Base-by-base conservation (phyloP, 2,329 filamentous ascomycete species). In the Mariannaea elegans region DNA sequence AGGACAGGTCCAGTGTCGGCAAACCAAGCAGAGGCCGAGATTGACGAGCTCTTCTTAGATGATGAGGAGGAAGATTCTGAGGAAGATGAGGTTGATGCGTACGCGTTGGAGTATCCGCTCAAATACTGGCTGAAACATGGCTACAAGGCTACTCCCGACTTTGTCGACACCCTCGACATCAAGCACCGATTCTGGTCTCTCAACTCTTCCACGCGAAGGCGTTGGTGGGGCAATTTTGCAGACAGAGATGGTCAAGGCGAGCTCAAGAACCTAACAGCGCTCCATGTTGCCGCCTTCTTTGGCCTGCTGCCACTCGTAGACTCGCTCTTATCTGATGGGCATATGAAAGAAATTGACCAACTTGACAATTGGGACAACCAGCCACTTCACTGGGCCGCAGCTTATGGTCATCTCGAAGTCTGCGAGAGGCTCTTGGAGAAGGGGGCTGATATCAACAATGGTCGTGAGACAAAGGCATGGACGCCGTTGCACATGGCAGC, bases 91-190 rank as follows among this genome's bases (percentile, higher is more conserved):
- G 34, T 56, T 4, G 60, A 59, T 18, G n/a, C 23, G 2, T 29
- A 44, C 7, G 56, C 46, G 7, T 12, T 62, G 12, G 51, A 46
- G 29, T 62, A 62, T 21, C 56, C 60, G 3, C 56, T 62, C 13
- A 62, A 62, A 34, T 48, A 59, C 49, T 59, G 56, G 56, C 36
- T 59, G 16, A 31, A 42, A 19, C 56, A 59, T 19, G 56, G 49
- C 18, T 53, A 53, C 29, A 27, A 53, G 31, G 49, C 56, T 1
- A 59, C 56, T 2, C 34, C 56, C 23, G 56, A 59, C 42, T 53
- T 59, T 44, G 48, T 53, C 23, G 48, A 53, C n/a, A 44, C 56
- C 9, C 56, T 59, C n/a, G 42, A 48, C 21, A 36, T 53, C 29
- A 52, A 59, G 21, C 48, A 53, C 36, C 24, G 34, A 14, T 59